These are phyloP conservation scores for Salisapilia sapeloensis DNA, from an alignment of 352 stramenopile species.

Conservation along the genomic window DNA sequence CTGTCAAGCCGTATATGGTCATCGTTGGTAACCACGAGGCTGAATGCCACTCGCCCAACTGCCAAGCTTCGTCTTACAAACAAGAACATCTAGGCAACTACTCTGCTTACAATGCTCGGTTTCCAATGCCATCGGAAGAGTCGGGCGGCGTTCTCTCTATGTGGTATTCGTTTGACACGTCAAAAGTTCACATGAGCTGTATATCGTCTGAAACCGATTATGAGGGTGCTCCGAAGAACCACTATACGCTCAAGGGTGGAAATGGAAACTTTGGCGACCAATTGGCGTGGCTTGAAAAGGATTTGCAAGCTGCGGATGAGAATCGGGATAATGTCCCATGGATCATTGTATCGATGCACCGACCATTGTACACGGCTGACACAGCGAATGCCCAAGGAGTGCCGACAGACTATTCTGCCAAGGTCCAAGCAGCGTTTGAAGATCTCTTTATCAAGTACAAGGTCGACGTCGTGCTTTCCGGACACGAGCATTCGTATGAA, in stretches of 20 bases:
- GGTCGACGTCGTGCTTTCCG: conserved; percentile 18
- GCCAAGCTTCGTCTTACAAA: conserved; percentile 22
- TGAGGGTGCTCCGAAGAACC: conserved; percentile 15
- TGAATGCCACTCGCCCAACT: conserved; percentile 65
- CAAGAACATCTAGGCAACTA: conserved; percentile 59
- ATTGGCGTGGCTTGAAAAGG: conserved; percentile 24
- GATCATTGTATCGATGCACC: conserved; percentile 34
- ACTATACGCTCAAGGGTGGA: conserved; percentile 10
- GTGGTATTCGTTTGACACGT: conserved; percentile 83
- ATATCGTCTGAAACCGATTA: conserved; percentile 75
- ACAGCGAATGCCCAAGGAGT: background rate
- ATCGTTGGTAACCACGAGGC: conserved; percentile 76
- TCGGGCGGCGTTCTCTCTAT: conserved; percentile 46
- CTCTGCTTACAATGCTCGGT: conserved; percentile 67
- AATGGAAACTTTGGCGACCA: conserved; percentile 34
- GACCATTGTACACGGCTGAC: conserved; percentile 14
- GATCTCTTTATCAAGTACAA: conserved; percentile 25
- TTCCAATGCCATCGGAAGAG: conserved; percentile 71
- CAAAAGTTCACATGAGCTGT: conserved; percentile 60
- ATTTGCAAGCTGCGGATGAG: conserved; percentile 20
- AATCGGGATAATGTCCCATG: conserved; percentile 26
- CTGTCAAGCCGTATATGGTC: conserved; percentile 69
- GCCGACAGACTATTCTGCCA: conserved; percentile 10
- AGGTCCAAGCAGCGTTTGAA: conserved; percentile 23
- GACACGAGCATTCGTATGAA: conserved; percentile 23